Evolutionary conservation across 1,284 basidiomycete species (phyloP), one percentile per base, ranked within the genome.

Genomic region (Boletus sp.): DNA sequence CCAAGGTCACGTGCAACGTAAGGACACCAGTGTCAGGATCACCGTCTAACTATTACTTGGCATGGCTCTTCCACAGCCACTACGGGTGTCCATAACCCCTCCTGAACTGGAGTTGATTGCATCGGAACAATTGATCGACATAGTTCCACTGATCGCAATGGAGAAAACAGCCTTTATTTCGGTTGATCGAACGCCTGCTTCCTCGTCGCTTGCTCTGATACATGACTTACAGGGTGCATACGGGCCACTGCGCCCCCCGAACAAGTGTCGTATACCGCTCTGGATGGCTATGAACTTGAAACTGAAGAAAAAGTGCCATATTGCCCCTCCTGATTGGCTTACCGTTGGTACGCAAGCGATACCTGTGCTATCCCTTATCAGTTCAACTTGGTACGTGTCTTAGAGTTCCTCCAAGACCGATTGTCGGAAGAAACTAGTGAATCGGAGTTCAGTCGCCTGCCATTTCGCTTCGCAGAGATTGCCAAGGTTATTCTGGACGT

Each of bases 251-350:
- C 75, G 84, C 12, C 95, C 96, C 6, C 94, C 95, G 10, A 77
- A 81, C 37, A 88, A 88, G 64, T 76, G 85, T 19, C 76, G 77
- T 51, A 82, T 98, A 9, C 96, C 96, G 0, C 74, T 98, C 5
- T 99, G 95, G 96, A 86, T 99, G 69, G 95, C 94, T 0, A 72
- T 91, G 6, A 92, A 95, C 58, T 73, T 99, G 46, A 98, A 98
- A 68, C 69, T 86, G 56, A 96, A 96, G 74, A 87, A 89, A 60
- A 95, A 95, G 67, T 98, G 95, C 55, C 81, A 91, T 56, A 89
- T 99, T 37, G 77, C 97, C 5, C 77, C 91, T 0, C 95, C 95
- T 2, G 75, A 80, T 22, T 99, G 95, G 95, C 74, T 99, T 25
- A 81, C 75, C 47, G 78, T 89, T 41, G 93, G 94, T 93, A 35